Evolutionary conservation across 2,329 filamentous ascomycete genomes (phyloP), one percentile per base, ranked within the genome.

Genomic region (Pseudogymnoascus sp.): DNA sequence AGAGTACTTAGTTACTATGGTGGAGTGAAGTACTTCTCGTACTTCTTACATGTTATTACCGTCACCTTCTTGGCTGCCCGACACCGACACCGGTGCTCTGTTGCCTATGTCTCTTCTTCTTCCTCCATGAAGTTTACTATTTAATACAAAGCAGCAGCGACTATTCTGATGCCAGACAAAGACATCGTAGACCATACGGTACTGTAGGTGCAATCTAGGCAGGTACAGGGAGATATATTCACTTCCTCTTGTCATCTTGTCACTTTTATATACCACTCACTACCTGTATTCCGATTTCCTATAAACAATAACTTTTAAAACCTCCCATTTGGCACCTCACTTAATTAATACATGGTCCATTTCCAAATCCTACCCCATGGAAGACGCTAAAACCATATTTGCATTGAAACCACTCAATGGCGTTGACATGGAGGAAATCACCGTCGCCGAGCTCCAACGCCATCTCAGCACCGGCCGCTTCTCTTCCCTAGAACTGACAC

Each of bases 401-500:
- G 28, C 22, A 4, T n/a, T 62, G 26, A 33, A 43, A 19, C 19
- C 26, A 3, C 37, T 62, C 12, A 59, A 62, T 59, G 61, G 28
- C 43, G 37, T 56, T 14, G 61, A 62, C 6, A 56, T 56, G 28
- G 41, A 62, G 6, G 41, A 62, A 28, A 62, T 62, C 41, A 56
- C 61, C 31, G 35, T 62, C 31, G 28, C 16, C 3, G 26, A 62
- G 6, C 24, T 62, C 28, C 61, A 62, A 16, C 40, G 22, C 28
- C 28, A 62, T 59, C 61, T 62, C 26, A 26, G 6, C 6, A 12
- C 26, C 5, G 61, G 43, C 28, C 6, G 16, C 12, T 60, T 60
- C 61, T 59, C 43, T 26, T 62, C 61, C n/a, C 28, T 31, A 14
- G 61, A 62, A 16, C 46, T 62, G 28, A 60, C 46, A 59, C 19